phyloP scores from a whole-genome alignment of 2,329 filamentous ascomycete species.

The Apiospora arundinis region DNA sequence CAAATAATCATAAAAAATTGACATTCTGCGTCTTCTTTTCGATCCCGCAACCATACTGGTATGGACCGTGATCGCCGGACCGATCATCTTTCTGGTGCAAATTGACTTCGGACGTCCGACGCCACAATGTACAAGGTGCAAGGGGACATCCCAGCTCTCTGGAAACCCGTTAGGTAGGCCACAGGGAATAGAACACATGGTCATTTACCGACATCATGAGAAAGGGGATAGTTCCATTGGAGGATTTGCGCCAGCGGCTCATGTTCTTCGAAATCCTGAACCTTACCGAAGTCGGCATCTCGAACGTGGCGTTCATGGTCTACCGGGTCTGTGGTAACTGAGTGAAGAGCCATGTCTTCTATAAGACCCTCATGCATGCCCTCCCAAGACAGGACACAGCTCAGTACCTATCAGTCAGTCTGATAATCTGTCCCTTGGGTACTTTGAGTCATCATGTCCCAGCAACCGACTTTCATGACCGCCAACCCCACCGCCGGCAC shows the following conservation, averaged over 20 bases:
- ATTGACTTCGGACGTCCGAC: constrained; percentile 15
- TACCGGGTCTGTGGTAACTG: not conserved
- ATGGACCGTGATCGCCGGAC: not conserved
- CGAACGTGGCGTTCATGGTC: not conserved
- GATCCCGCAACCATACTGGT: not conserved
- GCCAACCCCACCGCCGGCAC: not conserved
- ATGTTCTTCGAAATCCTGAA: not conserved
- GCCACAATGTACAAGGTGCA: not conserved
- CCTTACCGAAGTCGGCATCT: not conserved
- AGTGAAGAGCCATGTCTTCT: not conserved
- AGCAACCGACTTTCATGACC: constrained; percentile 7
- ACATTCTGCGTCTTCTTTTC: not conserved
- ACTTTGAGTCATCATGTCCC: not conserved
- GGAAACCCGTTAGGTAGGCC: not conserved
- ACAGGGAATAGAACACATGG: not conserved
- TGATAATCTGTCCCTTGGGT: not conserved
- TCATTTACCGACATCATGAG: not conserved
- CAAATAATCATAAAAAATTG: not conserved
- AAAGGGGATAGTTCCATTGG: not conserved
- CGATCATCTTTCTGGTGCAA: not conserved
- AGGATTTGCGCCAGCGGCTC: not conserved
- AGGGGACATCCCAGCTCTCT: not conserved
- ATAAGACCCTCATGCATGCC: not conserved
- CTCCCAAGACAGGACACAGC: not conserved
- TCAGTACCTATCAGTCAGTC: not conserved